Conservation (phyloP, 2,329 filamentous ascomycete species). For the Sporothrix pseudoabietina region DNA sequence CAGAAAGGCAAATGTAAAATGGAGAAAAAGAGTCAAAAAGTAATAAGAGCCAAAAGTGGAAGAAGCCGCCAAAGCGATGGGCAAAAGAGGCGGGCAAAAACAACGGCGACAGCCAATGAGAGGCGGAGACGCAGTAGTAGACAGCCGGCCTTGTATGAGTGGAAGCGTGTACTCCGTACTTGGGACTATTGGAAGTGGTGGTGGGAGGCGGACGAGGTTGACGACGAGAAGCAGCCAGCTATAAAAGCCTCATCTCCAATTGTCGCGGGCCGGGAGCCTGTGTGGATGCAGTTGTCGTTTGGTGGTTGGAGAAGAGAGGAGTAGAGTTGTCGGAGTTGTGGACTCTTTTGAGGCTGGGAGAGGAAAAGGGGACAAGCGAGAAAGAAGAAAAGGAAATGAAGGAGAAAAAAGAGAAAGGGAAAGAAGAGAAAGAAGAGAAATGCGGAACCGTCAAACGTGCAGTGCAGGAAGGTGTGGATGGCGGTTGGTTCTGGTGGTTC, state of each 20-base stretch:
- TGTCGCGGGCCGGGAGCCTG: not conserved
- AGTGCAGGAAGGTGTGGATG: not conserved
- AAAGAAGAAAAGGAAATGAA: not conserved
- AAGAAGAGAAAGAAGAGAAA: not conserved
- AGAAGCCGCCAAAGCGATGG: constrained; percentile 7
- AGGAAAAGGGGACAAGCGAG: not conserved
- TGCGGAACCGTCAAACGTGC: constrained; percentile 4
- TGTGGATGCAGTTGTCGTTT: not conserved
- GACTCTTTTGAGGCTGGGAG: not conserved
- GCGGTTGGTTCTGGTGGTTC: not conserved
- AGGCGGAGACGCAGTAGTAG: not conserved
- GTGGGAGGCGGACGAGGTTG: not conserved
- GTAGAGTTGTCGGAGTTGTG: not conserved
- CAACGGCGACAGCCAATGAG: constrained; percentile 19
- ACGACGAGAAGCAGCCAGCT: constrained; percentile 5
- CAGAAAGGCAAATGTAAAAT: not conserved
- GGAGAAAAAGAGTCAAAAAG: not conserved
- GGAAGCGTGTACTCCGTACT: not conserved
- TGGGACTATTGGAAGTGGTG: not conserved
- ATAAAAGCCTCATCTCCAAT: constrained; percentile 20
- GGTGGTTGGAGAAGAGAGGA: not conserved
- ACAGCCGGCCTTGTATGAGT: not conserved
- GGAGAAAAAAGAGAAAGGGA: no score
- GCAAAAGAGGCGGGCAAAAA: constrained; percentile 21
- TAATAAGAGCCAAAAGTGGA: constrained; percentile 17